Conservation (phyloP, 2,329 filamentous ascomycete species). For the Fusarium tanahbumbuense region DNA sequence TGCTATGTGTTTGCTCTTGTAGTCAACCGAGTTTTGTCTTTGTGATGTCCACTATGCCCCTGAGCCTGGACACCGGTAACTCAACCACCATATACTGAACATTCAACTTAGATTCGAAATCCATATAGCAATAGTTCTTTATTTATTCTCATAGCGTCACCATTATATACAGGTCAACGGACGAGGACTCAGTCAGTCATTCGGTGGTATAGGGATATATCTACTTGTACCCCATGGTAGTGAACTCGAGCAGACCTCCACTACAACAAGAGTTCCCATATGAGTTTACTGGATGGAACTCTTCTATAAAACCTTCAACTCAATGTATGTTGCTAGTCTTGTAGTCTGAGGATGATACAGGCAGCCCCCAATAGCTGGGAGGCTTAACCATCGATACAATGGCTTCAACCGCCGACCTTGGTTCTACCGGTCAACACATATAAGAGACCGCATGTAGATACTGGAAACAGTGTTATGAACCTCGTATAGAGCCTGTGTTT, state of each 20-base stretch:
- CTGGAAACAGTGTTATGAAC: background rate
- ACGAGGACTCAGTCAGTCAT: background rate
- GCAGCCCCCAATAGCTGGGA: background rate
- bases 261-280: background rate
- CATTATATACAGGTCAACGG: background rate
- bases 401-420: background rate
- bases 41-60: too few species aligned
- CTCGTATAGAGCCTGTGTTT: background rate
- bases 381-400: background rate
- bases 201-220: background rate
- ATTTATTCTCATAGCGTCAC: background rate
- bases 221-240: background rate
- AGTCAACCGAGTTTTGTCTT: background rate
- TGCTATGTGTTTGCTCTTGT: background rate
- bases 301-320: background rate
- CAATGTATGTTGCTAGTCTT: background rate
- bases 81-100: background rate
- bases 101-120: background rate
- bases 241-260: background rate
- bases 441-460: background rate
- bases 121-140: background rate
- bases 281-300: background rate
- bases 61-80: too few species aligned
- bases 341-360: background rate
- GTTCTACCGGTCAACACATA: background rate